A percentile compares a stretch with the other conserved stretches of the same genome.
Conservation (phyloP, 768 basidiomycete species). For the Boletus subcaerulescens region DNA sequence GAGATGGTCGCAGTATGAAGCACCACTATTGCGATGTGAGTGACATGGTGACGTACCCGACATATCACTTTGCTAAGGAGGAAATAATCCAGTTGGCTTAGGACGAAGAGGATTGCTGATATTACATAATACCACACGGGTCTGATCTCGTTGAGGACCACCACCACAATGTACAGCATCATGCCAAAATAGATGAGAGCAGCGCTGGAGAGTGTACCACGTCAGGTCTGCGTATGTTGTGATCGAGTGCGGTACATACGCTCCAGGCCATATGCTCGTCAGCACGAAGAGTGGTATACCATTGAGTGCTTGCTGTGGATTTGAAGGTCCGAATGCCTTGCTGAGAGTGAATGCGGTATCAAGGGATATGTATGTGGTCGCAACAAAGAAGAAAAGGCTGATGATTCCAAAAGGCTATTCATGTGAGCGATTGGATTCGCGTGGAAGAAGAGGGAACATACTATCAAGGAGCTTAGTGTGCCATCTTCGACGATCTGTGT, state of each 20-base stretch:
- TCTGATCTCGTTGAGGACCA: slow-evolving; percentile 70
- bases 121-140: slow-evolving; percentile 80
- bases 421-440: neutral
- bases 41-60: slow-evolving; percentile 38
- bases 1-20: slow-evolving; percentile 11
- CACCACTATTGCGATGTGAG: neutral
- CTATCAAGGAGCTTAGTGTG: slow-evolving; percentile 64
- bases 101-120: slow-evolving; percentile 72
- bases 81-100: slow-evolving; percentile 82
- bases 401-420: slow-evolving; percentile 62
- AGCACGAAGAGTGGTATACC: slow-evolving; percentile 80
- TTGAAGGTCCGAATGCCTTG: slow-evolving; percentile 53
- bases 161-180: slow-evolving; percentile 79
- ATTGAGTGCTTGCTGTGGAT: slow-evolving; percentile 52
- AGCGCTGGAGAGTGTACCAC: slow-evolving; percentile 39
- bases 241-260: slow-evolving; percentile 41
- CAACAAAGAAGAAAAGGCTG: slow-evolving; percentile 57
- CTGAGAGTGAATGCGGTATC: slow-evolving; percentile 77
- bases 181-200: slow-evolving; percentile 66
- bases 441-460: slow-evolving; percentile 34
- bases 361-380: slow-evolving; percentile 79
- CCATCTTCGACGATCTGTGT: slow-evolving; percentile 96
- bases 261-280: slow-evolving; percentile 75
- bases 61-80: slow-evolving; percentile 78
- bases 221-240: slow-evolving; percentile 1